A percentile compares a stretch with the other conserved stretches of the same genome.
Conservation (phyloP, 2,329 filamentous ascomycete genomes). For the Sporothrix phasma region DNA sequence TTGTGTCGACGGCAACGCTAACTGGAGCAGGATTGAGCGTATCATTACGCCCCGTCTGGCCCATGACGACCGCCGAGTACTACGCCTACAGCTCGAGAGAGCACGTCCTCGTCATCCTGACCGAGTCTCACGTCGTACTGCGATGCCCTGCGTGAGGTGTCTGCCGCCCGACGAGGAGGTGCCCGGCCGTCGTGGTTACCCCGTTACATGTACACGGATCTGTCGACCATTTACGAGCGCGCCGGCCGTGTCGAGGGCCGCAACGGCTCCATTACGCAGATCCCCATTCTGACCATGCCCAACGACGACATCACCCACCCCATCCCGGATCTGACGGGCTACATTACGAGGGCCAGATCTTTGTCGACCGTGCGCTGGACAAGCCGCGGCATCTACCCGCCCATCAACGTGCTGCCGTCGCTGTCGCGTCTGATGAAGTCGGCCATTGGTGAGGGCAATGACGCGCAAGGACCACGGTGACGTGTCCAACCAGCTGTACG, state of each 20-base stretch:
- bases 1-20: neutral
- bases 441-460: slow-evolving; percentile 92
- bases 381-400: slow-evolving; percentile 98
- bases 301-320: slow-evolving; percentile 99
- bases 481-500: slow-evolving; percentile 98
- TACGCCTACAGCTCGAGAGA: slow-evolving; percentile 99
- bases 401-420: slow-evolving; percentile 96
- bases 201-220: slow-evolving; percentile 99
- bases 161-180: slow-evolving; percentile 97
- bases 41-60: slow-evolving; percentile 98
- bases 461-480: slow-evolving; percentile 95
- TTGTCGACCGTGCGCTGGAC: slow-evolving; percentile 82
- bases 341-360: slow-evolving; percentile 99
- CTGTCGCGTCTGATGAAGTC: slow-evolving; percentile 99
- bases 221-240: slow-evolving; percentile 99
- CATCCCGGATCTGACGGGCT: slow-evolving; percentile 96
- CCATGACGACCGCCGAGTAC: slow-evolving; percentile 96
- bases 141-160: slow-evolving; percentile 96
- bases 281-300: slow-evolving; percentile 97
- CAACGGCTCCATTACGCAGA: slow-evolving; percentile 97
- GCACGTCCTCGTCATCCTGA: slow-evolving; percentile 97
- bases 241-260: slow-evolving; percentile 94
- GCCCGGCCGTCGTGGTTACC: slow-evolving; percentile 96
- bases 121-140: slow-evolving; percentile 97
- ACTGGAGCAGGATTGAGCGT: slow-evolving; percentile 76